These are phyloP conservation scores for Barbarea vulgaris DNA, from an alignment of 345 rosid species.

Conservation along the genomic window DNA sequence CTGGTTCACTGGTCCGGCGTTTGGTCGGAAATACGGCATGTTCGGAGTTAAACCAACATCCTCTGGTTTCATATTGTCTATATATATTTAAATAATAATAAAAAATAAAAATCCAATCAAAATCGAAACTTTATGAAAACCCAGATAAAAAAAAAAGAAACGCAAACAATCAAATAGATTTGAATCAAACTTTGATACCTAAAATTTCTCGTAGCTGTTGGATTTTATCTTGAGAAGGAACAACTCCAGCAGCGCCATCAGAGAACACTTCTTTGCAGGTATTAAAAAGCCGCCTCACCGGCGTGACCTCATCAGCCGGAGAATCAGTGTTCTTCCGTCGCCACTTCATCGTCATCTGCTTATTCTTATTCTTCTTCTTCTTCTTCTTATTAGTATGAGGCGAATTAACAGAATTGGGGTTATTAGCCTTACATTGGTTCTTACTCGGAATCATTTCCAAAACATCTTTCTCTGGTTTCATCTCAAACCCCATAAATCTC, in stretches of 20 bases:
- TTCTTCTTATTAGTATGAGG: background rate
- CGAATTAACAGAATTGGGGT: conserved; percentile 23
- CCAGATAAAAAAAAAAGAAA: background rate
- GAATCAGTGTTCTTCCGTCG: conserved; percentile 27
- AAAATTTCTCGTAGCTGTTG: conserved; percentile 58
- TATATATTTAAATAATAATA: background rate
- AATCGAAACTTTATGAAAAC: conserved; percentile 2
- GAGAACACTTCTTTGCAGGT: conserved; percentile 80
- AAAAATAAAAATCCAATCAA: background rate
- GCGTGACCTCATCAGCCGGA: conserved; percentile 14
- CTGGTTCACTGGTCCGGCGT: background rate
- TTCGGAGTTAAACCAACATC: conserved; percentile 64
- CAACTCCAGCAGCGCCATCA: conserved; percentile 48
- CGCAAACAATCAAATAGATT: background rate
- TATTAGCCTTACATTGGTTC: conserved; percentile 24
- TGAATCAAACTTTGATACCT: conserved; percentile 48
- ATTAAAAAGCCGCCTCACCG: conserved; percentile 64
- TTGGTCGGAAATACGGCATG: conserved; percentile 51
- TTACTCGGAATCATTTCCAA: conserved; percentile 40
- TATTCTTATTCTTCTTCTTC: conserved; percentile 9
- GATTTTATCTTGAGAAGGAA: conserved; percentile 67
- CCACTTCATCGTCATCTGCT: background rate
- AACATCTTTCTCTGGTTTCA: conserved; percentile 46
- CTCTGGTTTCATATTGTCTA: conserved; percentile 63
- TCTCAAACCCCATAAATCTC: conserved; percentile 68